Evolutionary conservation across 2,329 filamentous ascomycete genomes (phyloP).

Genomic region (Elsinoe fawcettii): DNA sequence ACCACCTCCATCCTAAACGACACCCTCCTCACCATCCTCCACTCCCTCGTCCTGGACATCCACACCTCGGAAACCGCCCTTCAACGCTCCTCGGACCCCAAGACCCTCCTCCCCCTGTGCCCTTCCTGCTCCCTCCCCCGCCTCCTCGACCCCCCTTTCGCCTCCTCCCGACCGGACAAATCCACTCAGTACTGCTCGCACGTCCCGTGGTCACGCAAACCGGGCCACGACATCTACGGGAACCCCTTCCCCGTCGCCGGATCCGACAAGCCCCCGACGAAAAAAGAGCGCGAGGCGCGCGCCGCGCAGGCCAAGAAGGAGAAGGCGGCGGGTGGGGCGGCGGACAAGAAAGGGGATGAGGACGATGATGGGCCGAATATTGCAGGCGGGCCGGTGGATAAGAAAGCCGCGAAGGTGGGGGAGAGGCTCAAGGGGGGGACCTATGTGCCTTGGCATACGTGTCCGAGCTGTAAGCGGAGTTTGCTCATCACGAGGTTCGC

Average conservation of each 20-base stretch:
- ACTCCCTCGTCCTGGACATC: conserved; percentile 64
- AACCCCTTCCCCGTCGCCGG: conserved; percentile 67
- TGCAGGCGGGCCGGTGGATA: conserved; percentile 33
- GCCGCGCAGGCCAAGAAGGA: conserved; percentile 28
- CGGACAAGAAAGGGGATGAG: conserved; percentile 34
- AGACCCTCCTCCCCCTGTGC: conserved; percentile 64
- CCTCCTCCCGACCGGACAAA: conserved; percentile 37
- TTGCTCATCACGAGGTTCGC: conserved; percentile 54
- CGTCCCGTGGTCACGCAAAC: conserved; percentile 67
- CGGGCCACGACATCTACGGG: conserved; percentile 72
- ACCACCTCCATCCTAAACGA: conserved; percentile 63
- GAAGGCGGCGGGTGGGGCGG: conserved; percentile 34
- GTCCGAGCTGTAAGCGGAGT: conserved; percentile 54
- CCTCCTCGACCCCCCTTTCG: conserved; percentile 60
- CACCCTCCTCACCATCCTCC: conserved; percentile 66
- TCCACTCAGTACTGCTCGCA: conserved; percentile 64
- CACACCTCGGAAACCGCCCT: conserved; percentile 74
- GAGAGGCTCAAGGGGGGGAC: conserved; percentile 43
- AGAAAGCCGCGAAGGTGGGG: conserved; percentile 34
- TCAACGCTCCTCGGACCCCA: conserved; percentile 65
- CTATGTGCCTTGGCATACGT: conserved; percentile 49
- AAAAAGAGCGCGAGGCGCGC: conserved; percentile 68
- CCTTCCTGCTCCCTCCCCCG: conserved; percentile 67
- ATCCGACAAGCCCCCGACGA: conserved; percentile 53
- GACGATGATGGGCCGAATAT: conserved; percentile 24